Base-by-base conservation (phyloP, 768 basidiomycete genomes). In the Leccinum aurantiacum region DNA sequence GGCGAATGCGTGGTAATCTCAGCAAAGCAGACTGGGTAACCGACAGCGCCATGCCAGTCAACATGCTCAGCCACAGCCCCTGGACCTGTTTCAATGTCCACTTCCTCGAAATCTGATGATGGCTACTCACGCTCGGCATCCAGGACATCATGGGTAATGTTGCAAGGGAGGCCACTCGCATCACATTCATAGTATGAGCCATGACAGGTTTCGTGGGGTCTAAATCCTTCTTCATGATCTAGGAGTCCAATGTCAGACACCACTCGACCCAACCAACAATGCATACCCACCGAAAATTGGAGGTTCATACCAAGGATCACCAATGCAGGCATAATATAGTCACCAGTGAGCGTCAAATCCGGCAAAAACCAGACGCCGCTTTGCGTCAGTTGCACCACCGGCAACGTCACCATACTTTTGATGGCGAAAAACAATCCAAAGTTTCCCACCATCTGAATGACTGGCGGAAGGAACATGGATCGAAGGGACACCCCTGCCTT, bases 381-480 rank as follows among this genome's bases (percentile, higher is more conserved):
- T 61, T 86, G 77, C 63, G 82, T 80, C 67, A 98, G 71, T 76
- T 93, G 93, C 56, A 80, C 80, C 19, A 97, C 73, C 0, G 92
- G 91, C 49, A 87, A 71, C 53, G 80, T 77, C 65, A 88, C 87
- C 78, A 98, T 81, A 51, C 76, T 77, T 74, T 85, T 85, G 57
- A 96, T 71, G 17, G 84, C 92, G 64, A 93, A 88, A 81, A 98
- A 98, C 76, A 92, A 75, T 14, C 88, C 86, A 33, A 97, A 75
- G 50, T 89, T 87, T 47, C 93, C 78, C 1, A 91, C 86, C 22
- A 93, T 70, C 73, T 96, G 94, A 1, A 88, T 65, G 57, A 94
- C 59, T 8, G 84, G 83, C 57, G 80, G 76, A 15, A 84, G 54
- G n/a, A 89, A 62, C 62, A 86, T 76, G 44, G 79, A 78, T 14